These are phyloP conservation scores for Chaetomiaceae sp. DNA, from an alignment of 2,329 filamentous ascomycete species.

Conservation along the genomic window DNA sequence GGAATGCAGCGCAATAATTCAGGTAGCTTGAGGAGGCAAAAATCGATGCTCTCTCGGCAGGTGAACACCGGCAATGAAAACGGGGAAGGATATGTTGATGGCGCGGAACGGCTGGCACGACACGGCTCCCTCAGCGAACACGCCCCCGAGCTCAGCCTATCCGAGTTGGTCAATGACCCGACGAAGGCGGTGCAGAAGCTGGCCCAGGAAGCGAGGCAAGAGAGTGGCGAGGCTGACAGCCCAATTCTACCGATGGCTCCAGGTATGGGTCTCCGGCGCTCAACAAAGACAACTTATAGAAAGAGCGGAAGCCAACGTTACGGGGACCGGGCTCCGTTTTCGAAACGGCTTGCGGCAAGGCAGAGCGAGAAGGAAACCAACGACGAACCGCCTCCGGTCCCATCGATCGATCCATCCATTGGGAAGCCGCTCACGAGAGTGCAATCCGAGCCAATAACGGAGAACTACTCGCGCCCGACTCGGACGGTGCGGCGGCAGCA, in stretches of 20 bases:
- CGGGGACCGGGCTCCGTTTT: slow-evolving; percentile 69
- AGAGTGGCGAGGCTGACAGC: slow-evolving; percentile 61
- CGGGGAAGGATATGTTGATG: slow-evolving; percentile 70
- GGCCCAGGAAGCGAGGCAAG: slow-evolving; percentile 50
- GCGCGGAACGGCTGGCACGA: slow-evolving; percentile 72
- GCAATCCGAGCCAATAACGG: slow-evolving; percentile 64
- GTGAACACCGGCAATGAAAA: slow-evolving; percentile 67
- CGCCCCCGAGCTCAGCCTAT: slow-evolving; percentile 64
- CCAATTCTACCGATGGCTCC: slow-evolving; percentile 78
- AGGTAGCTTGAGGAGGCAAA: slow-evolving; percentile 73
- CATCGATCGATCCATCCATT: slow-evolving; percentile 43
- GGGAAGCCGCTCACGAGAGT: slow-evolving; percentile 56
- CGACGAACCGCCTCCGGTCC: slow-evolving; percentile 40
- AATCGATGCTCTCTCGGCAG: slow-evolving; percentile 91
- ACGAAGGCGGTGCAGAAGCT: slow-evolving; percentile 66
- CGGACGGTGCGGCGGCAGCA: slow-evolving; percentile 45
- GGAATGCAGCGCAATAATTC: slow-evolving; percentile 50
- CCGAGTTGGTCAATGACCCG: slow-evolving; percentile 78
- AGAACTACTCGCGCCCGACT: slow-evolving; percentile 60
- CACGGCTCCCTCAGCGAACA: slow-evolving; percentile 60
- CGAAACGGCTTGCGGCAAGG: slow-evolving; percentile 63
- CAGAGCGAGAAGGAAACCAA: slow-evolving; percentile 57
- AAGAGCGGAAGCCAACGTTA: slow-evolving; percentile 78
- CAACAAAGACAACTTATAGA: slow-evolving; percentile 86
- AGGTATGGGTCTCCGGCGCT: slow-evolving; percentile 77